Evolutionary conservation across 495 filamentous ascomycete species (phyloP).

Genomic region (Umbilicaria muhlenbergii): DNA sequence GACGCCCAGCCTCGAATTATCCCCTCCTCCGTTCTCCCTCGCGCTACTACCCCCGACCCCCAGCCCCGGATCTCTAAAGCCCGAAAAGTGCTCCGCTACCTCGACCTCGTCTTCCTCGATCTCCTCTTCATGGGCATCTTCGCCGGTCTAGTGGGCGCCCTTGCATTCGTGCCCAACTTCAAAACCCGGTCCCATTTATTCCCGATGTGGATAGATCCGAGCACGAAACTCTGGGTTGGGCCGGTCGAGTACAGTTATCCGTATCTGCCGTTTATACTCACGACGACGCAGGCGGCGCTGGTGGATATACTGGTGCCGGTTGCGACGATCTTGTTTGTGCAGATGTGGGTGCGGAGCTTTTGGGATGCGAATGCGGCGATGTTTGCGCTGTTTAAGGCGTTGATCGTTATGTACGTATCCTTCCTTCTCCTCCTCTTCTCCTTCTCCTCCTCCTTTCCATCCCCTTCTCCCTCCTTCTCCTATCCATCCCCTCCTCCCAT

Average conservation of each 20-base stretch:
- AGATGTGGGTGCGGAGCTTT: constrained; percentile 6
- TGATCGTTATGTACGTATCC: constrained; percentile 6
- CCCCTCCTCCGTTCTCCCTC: too few relatives aligned
- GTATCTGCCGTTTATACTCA: background rate
- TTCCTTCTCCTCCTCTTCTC: background rate
- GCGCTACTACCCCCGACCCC: too few relatives aligned
- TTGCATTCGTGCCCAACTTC: background rate
- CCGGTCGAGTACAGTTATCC: constrained; percentile 3
- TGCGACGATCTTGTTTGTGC: constrained; percentile 2
- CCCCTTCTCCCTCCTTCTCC: background rate
- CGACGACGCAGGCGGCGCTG: background rate
- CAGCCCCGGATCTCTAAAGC: too few relatives aligned
- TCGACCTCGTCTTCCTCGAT: background rate
- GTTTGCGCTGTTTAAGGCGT: constrained; percentile 6
- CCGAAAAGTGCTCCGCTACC: too few relatives aligned
- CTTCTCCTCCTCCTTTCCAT: background rate
- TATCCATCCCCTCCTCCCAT: too few relatives aligned
- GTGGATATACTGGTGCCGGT: background rate
- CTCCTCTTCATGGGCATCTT: background rate
- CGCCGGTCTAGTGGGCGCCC: background rate
- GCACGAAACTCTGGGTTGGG: background rate
- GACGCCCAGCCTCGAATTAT: too few relatives aligned
- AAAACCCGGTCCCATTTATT: background rate
- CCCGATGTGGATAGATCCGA: constrained; percentile 1
- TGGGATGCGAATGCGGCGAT: constrained; percentile 6